Evolutionary conservation across 805 yeast species (phyloP), one percentile per base, ranked within the genome.

Genomic region (Candida palmyrensis): DNA sequence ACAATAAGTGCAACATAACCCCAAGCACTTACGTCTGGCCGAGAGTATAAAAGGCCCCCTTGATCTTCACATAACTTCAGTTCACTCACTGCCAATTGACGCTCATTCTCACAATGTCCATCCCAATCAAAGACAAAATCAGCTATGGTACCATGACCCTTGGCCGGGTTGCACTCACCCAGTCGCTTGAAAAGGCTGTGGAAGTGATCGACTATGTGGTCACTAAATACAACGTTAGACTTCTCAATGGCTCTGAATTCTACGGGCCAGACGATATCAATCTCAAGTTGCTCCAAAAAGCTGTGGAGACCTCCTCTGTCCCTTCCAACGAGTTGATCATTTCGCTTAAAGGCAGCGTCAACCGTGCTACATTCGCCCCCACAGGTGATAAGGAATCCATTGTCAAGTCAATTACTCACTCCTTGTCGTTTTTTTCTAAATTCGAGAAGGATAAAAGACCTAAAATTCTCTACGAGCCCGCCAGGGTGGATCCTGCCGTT

Each of bases 131-230:
- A 25, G 65, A 63, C 20, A 45, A 45, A 21, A 60, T 62, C 35
- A 95, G 95, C 27, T 77, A 72, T 44, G 96, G 96, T 28, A 68
- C 86, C 41, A 85, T 88, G 96, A 74, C 82, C 36, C 66, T 84
- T 53, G 83, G 95, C 1, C 77, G 84, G 85, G 67, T 70, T 25
- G 73, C 79, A 0, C 52, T 46, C 0, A 86, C 85, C 21, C 55
- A 71, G 21, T 70, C 81, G 6, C 53, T 68, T 33, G 76, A 70
- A 13, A 62, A 66, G 33, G 77, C 83, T 2, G 63, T 77, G 38
- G 73, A 59, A 8, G 58, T 74, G 2, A 62, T 87, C 51, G 67
- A 74, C 36, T 43, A 43, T 29, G 46, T 46, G 14, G 52, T 51
- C 17, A 52, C 75, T 19, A 40, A 66, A 56, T 47, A 53, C 39